Conservation (phyloP, 192 early-diverging fungal species). For the Glomus cerebriforme region DNA sequence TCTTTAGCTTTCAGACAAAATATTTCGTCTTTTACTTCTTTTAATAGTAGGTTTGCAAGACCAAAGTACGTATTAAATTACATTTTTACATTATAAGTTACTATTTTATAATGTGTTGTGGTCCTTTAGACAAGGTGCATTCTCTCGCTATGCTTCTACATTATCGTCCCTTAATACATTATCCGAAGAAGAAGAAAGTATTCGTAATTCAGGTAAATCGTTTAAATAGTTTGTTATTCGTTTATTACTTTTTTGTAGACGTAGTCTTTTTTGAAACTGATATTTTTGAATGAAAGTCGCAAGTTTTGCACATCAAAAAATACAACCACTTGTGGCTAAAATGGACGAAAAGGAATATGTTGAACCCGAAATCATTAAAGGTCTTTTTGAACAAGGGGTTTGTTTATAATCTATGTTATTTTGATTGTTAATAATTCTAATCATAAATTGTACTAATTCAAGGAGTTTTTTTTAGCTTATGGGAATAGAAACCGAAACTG, state of each 20-base stretch:
- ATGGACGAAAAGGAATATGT: slow-evolving; percentile 93
- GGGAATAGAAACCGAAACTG: slow-evolving; percentile 85
- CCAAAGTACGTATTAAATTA: background rate
- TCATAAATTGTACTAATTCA: slow-evolving; percentile 22
- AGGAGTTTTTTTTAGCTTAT: slow-evolving; percentile 60
- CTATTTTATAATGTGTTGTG: background rate
- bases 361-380: slow-evolving; percentile 77
- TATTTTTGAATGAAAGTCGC: slow-evolving; percentile 54
- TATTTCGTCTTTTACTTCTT: background rate
- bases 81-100: background rate
- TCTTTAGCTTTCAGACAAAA: background rate
- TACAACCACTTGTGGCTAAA: slow-evolving; percentile 80
- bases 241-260: background rate
- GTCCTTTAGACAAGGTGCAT: background rate
- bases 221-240: background rate
- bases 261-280: background rate
- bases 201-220: slow-evolving; percentile 71
- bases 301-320: slow-evolving; percentile 80
- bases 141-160: slow-evolving; percentile 28
- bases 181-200: slow-evolving; percentile 86
- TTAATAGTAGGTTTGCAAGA: background rate
- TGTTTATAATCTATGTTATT: slow-evolving; percentile 36
- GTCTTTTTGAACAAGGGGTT: slow-evolving; percentile 88
- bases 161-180: slow-evolving; percentile 75
- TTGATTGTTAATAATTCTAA: background rate